Evolutionary conservation across 768 basidiomycete species (phyloP).

Genomic region (Lentinula edodes): DNA sequence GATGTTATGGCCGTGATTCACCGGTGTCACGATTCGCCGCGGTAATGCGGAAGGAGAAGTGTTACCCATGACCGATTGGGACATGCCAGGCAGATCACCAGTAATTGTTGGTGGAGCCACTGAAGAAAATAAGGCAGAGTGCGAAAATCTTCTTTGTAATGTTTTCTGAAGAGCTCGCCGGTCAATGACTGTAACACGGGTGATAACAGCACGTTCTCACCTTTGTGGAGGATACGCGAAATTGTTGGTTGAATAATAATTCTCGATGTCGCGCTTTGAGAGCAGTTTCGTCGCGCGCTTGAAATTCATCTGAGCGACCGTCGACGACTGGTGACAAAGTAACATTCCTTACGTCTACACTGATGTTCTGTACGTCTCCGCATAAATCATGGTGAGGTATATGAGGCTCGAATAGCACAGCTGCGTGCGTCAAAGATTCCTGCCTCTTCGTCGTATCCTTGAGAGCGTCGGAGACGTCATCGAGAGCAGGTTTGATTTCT

Average conservation of each 20-base stretch:
- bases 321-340: not conserved
- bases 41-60: not conserved
- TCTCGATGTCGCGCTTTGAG: constrained; percentile 9
- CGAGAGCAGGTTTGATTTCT: not conserved
- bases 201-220: not conserved
- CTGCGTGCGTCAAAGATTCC: not conserved
- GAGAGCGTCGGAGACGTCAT: not conserved
- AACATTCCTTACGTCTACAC: constrained; percentile 2
- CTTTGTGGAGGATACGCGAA: constrained; percentile 11
- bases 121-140: not conserved
- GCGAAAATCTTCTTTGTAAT: not conserved
- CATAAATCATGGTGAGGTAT: not conserved
- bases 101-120: not conserved
- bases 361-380: constrained; percentile 5
- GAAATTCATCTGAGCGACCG: not conserved
- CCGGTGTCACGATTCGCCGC: not conserved
- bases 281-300: not conserved
- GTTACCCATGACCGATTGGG: not conserved
- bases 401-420: not conserved
- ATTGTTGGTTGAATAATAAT: constrained; percentile 11
- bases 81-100: not conserved
- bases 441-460: not conserved
- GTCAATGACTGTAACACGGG: not conserved
- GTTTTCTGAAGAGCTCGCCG: no score
- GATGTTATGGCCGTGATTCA: not conserved